Evolutionary conservation across 768 basidiomycete species (phyloP).

Genomic region (Jaapia argillacea): DNA sequence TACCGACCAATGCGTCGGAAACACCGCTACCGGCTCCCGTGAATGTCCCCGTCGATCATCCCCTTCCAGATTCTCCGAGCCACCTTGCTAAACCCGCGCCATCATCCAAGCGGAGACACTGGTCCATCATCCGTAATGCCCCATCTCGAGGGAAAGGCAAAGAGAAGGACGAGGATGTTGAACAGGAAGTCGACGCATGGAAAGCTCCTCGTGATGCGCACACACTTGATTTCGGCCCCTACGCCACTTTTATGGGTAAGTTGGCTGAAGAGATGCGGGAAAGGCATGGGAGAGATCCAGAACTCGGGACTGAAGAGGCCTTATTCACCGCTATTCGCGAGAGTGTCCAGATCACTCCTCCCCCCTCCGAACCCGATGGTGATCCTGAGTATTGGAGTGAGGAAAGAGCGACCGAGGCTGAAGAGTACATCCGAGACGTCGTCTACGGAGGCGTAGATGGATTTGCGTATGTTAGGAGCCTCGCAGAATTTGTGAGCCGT

Average conservation of each 20-base stretch:
- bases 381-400: slow-evolving; percentile 37
- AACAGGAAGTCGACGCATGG: too few relatives aligned
- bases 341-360: slow-evolving; percentile 9
- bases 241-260: slow-evolving; percentile 39
- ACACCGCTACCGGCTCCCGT: slow-evolving; percentile 18
- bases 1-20: slow-evolving; percentile 14
- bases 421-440: slow-evolving; percentile 60
- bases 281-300: slow-evolving; percentile 10
- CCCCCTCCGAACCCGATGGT: slow-evolving; percentile 6
- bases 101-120: slow-evolving; percentile 43
- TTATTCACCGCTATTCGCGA: slow-evolving; percentile 13
- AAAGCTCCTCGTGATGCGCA: slow-evolving; percentile 41
- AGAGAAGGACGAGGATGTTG: slow-evolving; percentile 39
- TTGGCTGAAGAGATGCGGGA: slow-evolving; percentile 15
- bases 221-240: slow-evolving; percentile 52
- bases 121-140: slow-evolving; percentile 46
- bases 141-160: slow-evolving; percentile 38
- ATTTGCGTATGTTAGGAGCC: slow-evolving; percentile 62
- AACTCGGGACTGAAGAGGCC: slow-evolving; percentile 20
- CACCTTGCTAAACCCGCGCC: slow-evolving; percentile 3
- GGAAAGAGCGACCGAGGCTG: slow-evolving; percentile 40
- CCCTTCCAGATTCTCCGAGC: slow-evolving; percentile 9
- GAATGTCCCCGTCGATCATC: slow-evolving; percentile 14
- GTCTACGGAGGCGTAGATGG: slow-evolving; percentile 77
- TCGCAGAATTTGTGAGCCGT: slow-evolving; percentile 57